phyloP scores from a whole-genome alignment of 352 stramenopile species.

The Globisporangium ultimum region DNA sequence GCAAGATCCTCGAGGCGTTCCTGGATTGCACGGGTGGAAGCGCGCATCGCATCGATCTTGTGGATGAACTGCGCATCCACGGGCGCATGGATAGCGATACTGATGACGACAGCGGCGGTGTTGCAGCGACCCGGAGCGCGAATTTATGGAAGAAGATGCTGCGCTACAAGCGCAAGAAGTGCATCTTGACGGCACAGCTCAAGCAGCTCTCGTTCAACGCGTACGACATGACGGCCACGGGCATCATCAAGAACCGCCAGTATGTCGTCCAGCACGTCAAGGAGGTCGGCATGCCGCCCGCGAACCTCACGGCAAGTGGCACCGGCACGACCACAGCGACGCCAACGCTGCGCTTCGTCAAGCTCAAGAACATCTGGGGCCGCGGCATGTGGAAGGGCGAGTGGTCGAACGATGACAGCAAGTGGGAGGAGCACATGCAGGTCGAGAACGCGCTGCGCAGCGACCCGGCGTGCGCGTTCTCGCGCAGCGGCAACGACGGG shows the following conservation, averaged over 20 bases:
- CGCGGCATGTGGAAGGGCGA: slow-evolving; percentile 78
- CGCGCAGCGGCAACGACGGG: slow-evolving; percentile 62
- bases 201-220: slow-evolving; percentile 70
- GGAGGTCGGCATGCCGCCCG: slow-evolving; percentile 34
- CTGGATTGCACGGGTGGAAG: slow-evolving; percentile 88
- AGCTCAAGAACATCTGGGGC: slow-evolving; percentile 80
- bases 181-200: slow-evolving; percentile 64
- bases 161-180: slow-evolving; percentile 51
- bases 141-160: slow-evolving; percentile 69
- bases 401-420: slow-evolving; percentile 80
- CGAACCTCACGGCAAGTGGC: slow-evolving; percentile 1
- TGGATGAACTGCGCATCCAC: slow-evolving; percentile 25
- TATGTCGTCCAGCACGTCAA: slow-evolving; percentile 73
- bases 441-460: slow-evolving; percentile 61
- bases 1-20: slow-evolving; percentile 78
- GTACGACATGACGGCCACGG: slow-evolving; percentile 48
- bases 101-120: no score
- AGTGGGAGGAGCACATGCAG: slow-evolving; percentile 81
- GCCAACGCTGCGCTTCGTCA: slow-evolving; percentile 61
- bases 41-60: slow-evolving; percentile 70
- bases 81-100: no score
- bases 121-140: slow-evolving; percentile 15
- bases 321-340: background rate
- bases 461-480: slow-evolving; percentile 60
- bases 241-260: slow-evolving; percentile 75